Evolutionary conservation across 495 filamentous ascomycete genomes (phyloP).

Genomic region (Neurospora sp.): DNA sequence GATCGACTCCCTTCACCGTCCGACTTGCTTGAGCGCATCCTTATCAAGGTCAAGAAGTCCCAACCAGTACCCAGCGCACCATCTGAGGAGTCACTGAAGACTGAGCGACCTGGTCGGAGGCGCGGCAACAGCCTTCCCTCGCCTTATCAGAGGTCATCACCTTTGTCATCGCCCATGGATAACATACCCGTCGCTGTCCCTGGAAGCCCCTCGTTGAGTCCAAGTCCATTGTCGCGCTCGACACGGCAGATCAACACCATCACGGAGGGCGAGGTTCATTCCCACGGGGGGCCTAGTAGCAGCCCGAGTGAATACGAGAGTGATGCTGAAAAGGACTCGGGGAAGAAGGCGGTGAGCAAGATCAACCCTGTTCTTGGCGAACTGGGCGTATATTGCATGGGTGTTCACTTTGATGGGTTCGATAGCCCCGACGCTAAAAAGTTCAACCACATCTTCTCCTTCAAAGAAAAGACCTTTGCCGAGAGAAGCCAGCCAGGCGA

Average conservation of each 20-base stretch:
- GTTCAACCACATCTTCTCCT: slow-evolving; percentile 89
- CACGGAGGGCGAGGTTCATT: slow-evolving; percentile 36
- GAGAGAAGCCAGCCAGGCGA: slow-evolving; percentile 61
- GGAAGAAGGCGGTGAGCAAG: slow-evolving; percentile 66
- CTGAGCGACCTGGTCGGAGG: slow-evolving; percentile 36
- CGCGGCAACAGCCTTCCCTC: slow-evolving; percentile 77
- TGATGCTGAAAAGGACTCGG: slow-evolving; percentile 40
- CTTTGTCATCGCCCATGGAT: slow-evolving; percentile 42
- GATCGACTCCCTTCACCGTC: slow-evolving; percentile 71
- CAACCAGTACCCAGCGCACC: slow-evolving; percentile 14
- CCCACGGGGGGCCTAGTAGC: slow-evolving; percentile 35
- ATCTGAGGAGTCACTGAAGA: slow-evolving; percentile 26
- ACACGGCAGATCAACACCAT: slow-evolving; percentile 36
- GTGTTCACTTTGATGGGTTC: slow-evolving; percentile 75
- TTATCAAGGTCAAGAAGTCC: slow-evolving; percentile 85
- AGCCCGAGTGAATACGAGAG: slow-evolving; percentile 50
- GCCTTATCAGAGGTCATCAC: slow-evolving; percentile 51
- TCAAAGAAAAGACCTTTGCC: slow-evolving; percentile 76
- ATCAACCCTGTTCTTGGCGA: slow-evolving; percentile 75
- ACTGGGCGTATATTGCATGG: slow-evolving; percentile 79
- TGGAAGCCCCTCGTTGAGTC: slow-evolving; percentile 44
- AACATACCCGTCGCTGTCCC: slow-evolving; percentile 41
- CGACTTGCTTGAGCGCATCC: slow-evolving; percentile 67
- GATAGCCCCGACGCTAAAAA: slow-evolving; percentile 63
- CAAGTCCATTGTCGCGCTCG: slow-evolving; percentile 24